Evolutionary conservation across 306 rosid species (phyloP).

Genomic region (Corylus avellana): DNA sequence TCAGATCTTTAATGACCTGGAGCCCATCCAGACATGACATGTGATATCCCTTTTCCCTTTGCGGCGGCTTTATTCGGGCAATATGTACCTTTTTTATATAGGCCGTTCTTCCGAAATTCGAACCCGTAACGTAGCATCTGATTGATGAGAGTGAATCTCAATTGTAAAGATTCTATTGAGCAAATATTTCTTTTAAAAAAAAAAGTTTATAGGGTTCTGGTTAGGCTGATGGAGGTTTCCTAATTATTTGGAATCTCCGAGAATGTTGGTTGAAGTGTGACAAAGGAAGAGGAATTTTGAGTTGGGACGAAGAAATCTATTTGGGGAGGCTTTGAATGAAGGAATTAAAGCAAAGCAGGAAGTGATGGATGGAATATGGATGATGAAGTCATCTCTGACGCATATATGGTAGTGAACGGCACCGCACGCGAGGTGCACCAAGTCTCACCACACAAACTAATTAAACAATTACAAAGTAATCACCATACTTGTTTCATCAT

Average conservation of each 20-base stretch:
- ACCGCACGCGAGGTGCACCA: neutral
- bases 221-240: neutral
- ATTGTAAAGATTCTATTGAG: neutral
- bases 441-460: neutral
- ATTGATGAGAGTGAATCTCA: neutral
- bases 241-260: neutral
- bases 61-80: too few relatives aligned
- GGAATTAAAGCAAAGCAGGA: neutral
- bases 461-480: neutral
- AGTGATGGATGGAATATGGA: neutral
- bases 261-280: neutral
- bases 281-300: neutral
- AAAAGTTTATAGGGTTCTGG: neutral
- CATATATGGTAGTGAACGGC: neutral
- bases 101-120: too few relatives aligned
- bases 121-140: too few relatives aligned
- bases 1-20: too few relatives aligned
- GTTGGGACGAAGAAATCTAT: neutral
- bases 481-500: neutral
- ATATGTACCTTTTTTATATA: too few relatives aligned
- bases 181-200: neutral
- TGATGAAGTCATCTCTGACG: constrained; percentile 4
- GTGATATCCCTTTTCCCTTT: too few relatives aligned
- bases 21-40: too few relatives aligned
- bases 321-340: too few relatives aligned